Base-by-base conservation (phyloP, 495 filamentous ascomycete species). In the Tetracladium marchalianum region DNA sequence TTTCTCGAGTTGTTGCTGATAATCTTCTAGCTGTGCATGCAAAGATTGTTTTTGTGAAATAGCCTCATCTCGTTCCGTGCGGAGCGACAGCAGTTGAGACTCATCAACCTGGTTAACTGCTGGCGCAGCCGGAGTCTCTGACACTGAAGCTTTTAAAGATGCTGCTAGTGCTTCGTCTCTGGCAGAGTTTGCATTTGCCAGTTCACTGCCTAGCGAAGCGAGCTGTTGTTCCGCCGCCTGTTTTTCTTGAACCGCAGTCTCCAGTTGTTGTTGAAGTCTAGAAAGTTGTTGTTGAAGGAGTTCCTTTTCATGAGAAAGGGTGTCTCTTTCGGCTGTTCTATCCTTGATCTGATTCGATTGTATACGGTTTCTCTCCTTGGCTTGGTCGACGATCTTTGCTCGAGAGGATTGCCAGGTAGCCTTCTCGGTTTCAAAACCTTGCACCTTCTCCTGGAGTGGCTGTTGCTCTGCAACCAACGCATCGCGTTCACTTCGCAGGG, bases 401-500 rank as follows among this genome's bases (percentile, higher is more conserved):
- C 62, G 58, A 8, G 58, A 62, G 1, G 58, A 42, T 31, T 61
- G 54, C 72, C 72, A 76, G 10, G 53, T 46, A 10, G 49, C 59
- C 12, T 73, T 66, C 53, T 73, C 72, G n/a, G 59, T 55, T 46
- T 77, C 68, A 10, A 67, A 55, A 39, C 66, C 66, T 35, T 66
- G 53, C 8, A 80, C 44, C 50, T 76, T 69, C 38, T 76, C 65
- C 56, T 80, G 74, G 1, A 95, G 68, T 1, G 72, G 60, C 24
- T 72, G 61, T 33, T 79, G 79, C 16, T 73, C 71, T 39, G 73
- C 61, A 35, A 76, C 63, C 19, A 84, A 68, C 24, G 81, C 65
- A 56, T 90, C 83, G 1, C 82, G 78, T 59, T 96, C 89, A 11
- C 67, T 68, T 58, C 87, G 71, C 12, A 95, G 65, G 5, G 61